Conservation (phyloP, 1,284 basidiomycete genomes). For the Ustilago lituana region DNA sequence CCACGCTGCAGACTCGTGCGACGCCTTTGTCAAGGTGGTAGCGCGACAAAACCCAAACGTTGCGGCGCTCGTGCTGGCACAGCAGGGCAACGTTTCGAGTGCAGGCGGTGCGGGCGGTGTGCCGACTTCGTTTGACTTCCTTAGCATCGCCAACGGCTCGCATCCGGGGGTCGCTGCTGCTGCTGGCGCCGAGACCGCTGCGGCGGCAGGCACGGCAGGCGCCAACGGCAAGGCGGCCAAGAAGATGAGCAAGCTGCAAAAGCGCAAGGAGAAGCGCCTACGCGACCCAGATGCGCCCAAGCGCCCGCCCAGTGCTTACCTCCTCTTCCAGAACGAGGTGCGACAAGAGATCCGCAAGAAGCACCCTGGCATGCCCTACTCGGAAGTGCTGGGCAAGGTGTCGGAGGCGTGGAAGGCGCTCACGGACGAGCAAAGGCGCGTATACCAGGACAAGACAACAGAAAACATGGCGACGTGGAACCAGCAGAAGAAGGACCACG, state of each 20-base stretch:
- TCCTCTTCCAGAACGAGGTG: constrained; percentile 64
- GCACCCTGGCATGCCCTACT: constrained; percentile 54
- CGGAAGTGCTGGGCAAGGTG: constrained; percentile 57
- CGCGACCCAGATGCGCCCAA: constrained; percentile 62
- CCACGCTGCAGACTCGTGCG: constrained; percentile 52
- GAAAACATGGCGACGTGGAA: constrained; percentile 59
- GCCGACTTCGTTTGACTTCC: constrained; percentile 44
- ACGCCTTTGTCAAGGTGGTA: constrained; percentile 53
- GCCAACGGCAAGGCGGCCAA: constrained; percentile 46
- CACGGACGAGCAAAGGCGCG: constrained; percentile 53
- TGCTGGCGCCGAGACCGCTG: constrained; percentile 31
- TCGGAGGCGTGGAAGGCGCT: constrained; percentile 59
- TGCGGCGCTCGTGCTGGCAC: constrained; percentile 49
- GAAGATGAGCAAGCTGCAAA: constrained; percentile 52
- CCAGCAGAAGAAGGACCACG: constrained; percentile 55
- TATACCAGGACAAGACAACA: constrained; percentile 58
- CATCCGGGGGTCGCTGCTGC: constrained; percentile 26
- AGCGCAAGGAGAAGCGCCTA: constrained; percentile 51
- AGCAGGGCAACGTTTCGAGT: constrained; percentile 42
- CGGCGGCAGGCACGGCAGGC: constrained; percentile 28
- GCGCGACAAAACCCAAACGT: constrained; percentile 53
- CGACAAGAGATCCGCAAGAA: constrained; percentile 57
- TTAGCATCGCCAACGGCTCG: constrained; percentile 43
- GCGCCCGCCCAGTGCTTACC: constrained; percentile 60
- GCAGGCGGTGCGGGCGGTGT: constrained; percentile 26